Conservation (phyloP, 129 eudicot genomes). For the Artemisia annua region DNA sequence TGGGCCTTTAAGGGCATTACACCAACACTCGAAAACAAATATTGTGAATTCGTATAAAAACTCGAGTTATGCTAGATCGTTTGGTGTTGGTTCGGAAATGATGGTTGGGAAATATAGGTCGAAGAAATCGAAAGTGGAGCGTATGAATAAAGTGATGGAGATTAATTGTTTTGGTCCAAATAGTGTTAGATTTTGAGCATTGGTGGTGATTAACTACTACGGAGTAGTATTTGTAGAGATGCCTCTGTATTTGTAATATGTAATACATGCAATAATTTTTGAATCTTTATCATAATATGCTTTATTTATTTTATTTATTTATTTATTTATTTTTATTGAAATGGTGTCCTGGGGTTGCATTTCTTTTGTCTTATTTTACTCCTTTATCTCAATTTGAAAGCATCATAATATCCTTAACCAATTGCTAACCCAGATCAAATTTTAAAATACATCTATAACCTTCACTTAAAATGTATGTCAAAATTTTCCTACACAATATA, state of each 20-base stretch:
- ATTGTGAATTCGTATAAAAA: slow-evolving; percentile 28
- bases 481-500: too few relatives aligned
- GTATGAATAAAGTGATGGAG: slow-evolving; percentile 51
- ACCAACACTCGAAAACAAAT: slow-evolving; percentile 45
- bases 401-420: too few relatives aligned
- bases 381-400: too few relatives aligned
- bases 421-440: too few relatives aligned
- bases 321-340: too few relatives aligned
- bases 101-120: slow-evolving; percentile 6
- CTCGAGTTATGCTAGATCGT: slow-evolving; percentile 8
- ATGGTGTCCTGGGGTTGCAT: too few relatives aligned
- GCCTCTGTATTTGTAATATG: slow-evolving; percentile 24
- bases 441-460: too few relatives aligned
- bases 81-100: slow-evolving; percentile 17
- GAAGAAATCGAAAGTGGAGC: slow-evolving; percentile 39
- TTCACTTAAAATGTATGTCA: too few relatives aligned
- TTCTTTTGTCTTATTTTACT: too few relatives aligned
- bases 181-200: slow-evolving; percentile 1
- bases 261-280: slow-evolving; percentile 20
- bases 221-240: background rate
- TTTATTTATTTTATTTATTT: background rate
- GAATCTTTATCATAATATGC: background rate
- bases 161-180: slow-evolving; percentile 62
- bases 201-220: background rate
- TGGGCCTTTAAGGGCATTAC: slow-evolving; percentile 43